phyloP scores from a whole-genome alignment of 202 grass and related monocot species.

The Musa balbisiana region DNA sequence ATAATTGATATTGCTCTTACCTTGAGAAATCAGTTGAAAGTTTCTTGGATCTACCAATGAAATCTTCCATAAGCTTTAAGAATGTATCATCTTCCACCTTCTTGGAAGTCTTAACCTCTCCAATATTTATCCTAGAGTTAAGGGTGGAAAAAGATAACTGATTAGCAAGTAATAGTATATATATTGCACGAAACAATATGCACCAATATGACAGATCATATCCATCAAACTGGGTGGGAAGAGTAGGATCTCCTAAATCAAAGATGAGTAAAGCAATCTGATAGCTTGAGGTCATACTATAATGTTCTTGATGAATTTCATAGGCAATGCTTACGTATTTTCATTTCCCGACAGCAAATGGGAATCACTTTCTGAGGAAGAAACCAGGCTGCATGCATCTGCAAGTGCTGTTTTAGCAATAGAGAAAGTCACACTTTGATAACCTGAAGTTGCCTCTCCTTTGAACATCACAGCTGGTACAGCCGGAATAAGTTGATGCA shows the following conservation, averaged over 20 bases:
- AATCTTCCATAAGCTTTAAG: conserved; percentile 66
- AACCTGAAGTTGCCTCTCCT: conserved; percentile 62
- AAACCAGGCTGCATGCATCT: conserved; percentile 71
- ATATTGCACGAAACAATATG: not conserved
- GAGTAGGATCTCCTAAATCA: not conserved
- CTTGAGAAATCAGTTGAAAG: conserved; percentile 71
- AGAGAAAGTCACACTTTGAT: conserved; percentile 65
- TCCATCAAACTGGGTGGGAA: not conserved
- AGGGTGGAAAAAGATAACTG: not conserved
- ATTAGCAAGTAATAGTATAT: conserved; percentile 3
- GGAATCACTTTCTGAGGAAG: conserved; percentile 41
- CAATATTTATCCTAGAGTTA: conserved; percentile 14
- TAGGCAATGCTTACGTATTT: conserved; percentile 49
- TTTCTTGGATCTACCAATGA: conserved; percentile 67
- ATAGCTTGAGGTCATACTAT: not conserved
- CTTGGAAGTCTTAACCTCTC: conserved; percentile 32
- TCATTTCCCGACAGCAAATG: conserved; percentile 32
- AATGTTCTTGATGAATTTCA: not conserved
- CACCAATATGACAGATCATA: not conserved
- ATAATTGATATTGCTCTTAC: conserved; percentile 27
- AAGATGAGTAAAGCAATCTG: no score
- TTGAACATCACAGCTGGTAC: conserved; percentile 71
- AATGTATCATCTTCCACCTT: conserved; percentile 44
- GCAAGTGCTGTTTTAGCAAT: conserved; percentile 63
- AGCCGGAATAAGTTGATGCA: conserved; percentile 79